Evolutionary conservation across 2,329 filamentous ascomycete genomes (phyloP).

Genomic region (Neonectria punicea): DNA sequence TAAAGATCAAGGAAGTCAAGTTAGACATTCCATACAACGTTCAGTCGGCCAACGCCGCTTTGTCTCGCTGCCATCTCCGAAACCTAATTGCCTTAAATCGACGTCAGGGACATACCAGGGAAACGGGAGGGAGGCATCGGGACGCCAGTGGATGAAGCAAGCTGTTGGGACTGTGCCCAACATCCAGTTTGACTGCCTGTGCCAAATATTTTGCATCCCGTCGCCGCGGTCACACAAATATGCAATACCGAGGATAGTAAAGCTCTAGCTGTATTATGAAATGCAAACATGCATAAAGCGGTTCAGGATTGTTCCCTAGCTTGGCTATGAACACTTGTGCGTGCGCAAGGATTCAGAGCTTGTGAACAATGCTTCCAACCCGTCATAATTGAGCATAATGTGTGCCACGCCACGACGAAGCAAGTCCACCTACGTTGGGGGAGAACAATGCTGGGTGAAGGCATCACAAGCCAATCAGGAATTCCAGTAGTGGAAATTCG

Average conservation of each 20-base stretch:
- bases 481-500: not conserved
- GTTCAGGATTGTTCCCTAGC: not conserved
- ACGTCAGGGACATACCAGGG: not conserved
- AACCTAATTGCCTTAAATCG: not conserved
- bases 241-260: not conserved
- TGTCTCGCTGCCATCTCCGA: not conserved
- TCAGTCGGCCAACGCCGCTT: not conserved
- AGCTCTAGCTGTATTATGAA: not conserved
- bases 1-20: not conserved
- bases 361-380: not conserved
- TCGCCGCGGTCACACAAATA: not conserved
- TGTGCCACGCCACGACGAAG: not conserved
- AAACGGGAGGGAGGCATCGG: not conserved
- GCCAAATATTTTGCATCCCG: not conserved
- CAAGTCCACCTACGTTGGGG: not conserved
- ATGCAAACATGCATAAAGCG: not conserved
- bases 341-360: not conserved
- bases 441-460: not conserved
- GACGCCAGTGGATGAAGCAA: not conserved
- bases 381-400: not conserved
- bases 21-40: not conserved
- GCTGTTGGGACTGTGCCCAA: not conserved
- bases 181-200: not conserved
- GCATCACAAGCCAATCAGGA: not conserved
- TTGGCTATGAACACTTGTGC: not conserved